Conservation (phyloP, 169 alveolate species). For the Theileria orientalis region DNA sequence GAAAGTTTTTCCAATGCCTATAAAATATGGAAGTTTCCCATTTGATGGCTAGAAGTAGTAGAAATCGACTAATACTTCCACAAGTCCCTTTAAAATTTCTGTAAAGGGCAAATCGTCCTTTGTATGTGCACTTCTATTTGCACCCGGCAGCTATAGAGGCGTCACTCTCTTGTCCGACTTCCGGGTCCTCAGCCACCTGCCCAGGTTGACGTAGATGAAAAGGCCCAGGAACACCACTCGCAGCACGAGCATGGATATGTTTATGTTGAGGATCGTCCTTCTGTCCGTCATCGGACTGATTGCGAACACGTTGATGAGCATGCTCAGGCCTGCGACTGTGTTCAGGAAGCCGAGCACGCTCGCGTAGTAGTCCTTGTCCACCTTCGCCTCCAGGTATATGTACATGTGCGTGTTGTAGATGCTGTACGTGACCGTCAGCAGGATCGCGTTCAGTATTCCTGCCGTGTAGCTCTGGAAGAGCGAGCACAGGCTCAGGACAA, state of each 20-base stretch:
- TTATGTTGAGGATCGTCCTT: neutral
- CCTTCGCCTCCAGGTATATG: constrained; percentile 43
- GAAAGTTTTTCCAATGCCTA: no score
- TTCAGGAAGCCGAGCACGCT: constrained; percentile 58
- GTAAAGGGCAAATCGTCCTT: no score
- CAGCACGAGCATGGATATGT: constrained; percentile 6
- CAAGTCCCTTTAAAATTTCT: neutral
- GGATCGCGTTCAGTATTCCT: constrained; percentile 27
- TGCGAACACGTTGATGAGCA: constrained; percentile 13
- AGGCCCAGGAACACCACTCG: constrained; percentile 13
- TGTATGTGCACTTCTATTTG: no score
- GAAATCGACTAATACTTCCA: neutral
- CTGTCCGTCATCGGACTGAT: constrained; percentile 9
- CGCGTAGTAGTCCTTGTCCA: constrained; percentile 33
- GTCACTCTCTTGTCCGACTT: no score
- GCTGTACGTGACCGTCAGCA: constrained; percentile 30
- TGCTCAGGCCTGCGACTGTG: constrained; percentile 54
- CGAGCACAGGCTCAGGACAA: constrained; percentile 22
- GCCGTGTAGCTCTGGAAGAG: constrained; percentile 10
- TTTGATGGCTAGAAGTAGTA: no score
- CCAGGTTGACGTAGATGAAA: neutral
- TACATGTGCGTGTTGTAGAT: constrained; percentile 54
- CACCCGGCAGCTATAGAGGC: no score
- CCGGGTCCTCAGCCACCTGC: no score
- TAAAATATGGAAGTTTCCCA: no score